Base-by-base conservation (phyloP, 2,329 filamentous ascomycete genomes). In the Neofusicoccum ribis region DNA sequence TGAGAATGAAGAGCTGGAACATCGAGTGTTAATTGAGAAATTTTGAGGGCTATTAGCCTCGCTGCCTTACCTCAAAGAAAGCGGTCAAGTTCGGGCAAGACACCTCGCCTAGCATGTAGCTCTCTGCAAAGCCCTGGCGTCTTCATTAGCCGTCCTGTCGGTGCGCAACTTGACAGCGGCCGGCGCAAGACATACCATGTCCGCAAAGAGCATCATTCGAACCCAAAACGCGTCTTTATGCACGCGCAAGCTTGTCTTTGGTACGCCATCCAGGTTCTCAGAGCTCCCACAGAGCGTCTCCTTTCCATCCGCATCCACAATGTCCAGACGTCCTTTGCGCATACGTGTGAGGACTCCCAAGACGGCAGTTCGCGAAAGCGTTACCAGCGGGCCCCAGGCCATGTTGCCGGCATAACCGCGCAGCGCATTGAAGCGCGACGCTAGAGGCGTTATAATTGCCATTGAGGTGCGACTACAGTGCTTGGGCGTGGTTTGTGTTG, bases 71-170 rank as follows among this genome's bases (percentile, higher is more conserved):
- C 73, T 86, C 84, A 74, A 92, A 91, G 72, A 92, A 91, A 2
- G 83, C 82, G 1, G 87, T 88, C 69, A 92, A 73, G 72, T 91
- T 85, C 11, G 84, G 78, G 66, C 89, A 91, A 60, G 87, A 85
- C 34, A 91, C 82, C 73, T 92, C 89, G 50, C 87, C 87, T 15
- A 91, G 81, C 88, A 92, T 91, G 72, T 90, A 91, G 34, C 88
- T 85, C 74, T 90, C 87, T 12, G 89, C 86, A 68, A 92, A 91
- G 2, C 89, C 89, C 80, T 82, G 47, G 1, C 11, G 14, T 1
- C 44, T 12, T 12, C 2, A 9, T 59, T 46, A 59, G 54, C 39
- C 3, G 7, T 27, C 15, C 23, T 31, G 15, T 34, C 15, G 17
- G 23, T 41, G 2, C n/a, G 51, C 49, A 62, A 62, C 46, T 20